phyloP scores from a whole-genome alignment of 306 rosid species.

The Echinosophora koreensis region DNA sequence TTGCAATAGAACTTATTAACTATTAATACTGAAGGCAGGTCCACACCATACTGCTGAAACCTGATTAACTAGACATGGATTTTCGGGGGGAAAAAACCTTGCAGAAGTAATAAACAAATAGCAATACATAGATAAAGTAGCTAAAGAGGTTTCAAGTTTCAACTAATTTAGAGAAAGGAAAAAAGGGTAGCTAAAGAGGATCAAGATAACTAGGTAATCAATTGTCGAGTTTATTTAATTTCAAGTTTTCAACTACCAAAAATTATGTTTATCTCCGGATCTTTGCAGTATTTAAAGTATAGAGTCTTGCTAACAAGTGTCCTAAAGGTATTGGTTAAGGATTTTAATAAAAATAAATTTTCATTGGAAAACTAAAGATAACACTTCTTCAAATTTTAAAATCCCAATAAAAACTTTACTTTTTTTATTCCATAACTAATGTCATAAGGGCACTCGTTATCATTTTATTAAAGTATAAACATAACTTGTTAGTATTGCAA shows the following conservation, averaged over 20 bases:
- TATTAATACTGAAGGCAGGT: conserved; percentile 2
- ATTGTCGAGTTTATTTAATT: neutral
- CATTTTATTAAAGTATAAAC: neutral
- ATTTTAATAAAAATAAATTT: no score
- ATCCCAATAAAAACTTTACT: no score
- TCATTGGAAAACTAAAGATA: no score
- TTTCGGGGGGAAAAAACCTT: neutral
- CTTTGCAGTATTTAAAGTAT: neutral
- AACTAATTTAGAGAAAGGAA: neutral
- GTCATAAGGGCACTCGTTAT: no score
- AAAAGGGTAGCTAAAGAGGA: neutral
- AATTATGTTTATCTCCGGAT: neutral
- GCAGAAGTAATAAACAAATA: conserved; percentile 1
- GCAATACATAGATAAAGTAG: conserved; percentile 12
- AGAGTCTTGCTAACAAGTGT: no score
- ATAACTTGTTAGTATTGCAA: neutral
- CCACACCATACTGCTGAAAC: neutral
- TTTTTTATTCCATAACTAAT: no score
- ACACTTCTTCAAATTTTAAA: no score
- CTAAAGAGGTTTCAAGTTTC: conserved; percentile 10
- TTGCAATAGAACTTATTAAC: neutral
- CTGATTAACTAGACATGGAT: neutral
- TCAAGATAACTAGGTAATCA: conserved; percentile 19
- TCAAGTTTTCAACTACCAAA: conserved; percentile 18
- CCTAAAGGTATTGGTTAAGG: no score